A percentile compares a stretch with the other conserved stretches of the same genome.
Conservation (phyloP, 1,139 yeast species). For the Debaryomyces sp. region DNA sequence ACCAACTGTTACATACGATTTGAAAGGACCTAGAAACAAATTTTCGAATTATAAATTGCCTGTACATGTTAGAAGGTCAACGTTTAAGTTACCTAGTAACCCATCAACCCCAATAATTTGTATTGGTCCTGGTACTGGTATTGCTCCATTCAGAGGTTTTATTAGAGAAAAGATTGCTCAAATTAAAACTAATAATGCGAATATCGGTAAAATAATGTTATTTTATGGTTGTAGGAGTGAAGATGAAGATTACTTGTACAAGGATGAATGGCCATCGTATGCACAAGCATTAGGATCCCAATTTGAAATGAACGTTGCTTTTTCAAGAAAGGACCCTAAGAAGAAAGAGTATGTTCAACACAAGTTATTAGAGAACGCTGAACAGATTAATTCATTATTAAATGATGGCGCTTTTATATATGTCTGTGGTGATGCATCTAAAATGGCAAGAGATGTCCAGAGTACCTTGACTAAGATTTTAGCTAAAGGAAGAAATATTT, state of each 20-base stretch:
- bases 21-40: constrained; percentile 78
- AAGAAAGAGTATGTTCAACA: constrained; percentile 90
- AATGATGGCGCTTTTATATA: constrained; percentile 82
- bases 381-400: constrained; percentile 58
- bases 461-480: constrained; percentile 66
- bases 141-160: constrained; percentile 96
- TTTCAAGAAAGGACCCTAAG: constrained; percentile 68
- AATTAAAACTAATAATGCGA: constrained; percentile 48
- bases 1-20: constrained; percentile 63
- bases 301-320: constrained; percentile 79
- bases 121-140: constrained; percentile 99
- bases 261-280: constrained; percentile 83
- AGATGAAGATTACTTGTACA: constrained; percentile 76
- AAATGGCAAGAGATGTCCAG: constrained; percentile 97
- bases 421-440: constrained; percentile 96
- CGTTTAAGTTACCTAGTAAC: constrained; percentile 91
- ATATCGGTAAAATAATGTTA: constrained; percentile 72
- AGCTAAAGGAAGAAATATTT: constrained; percentile 57
- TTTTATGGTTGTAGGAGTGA: constrained; percentile 87
- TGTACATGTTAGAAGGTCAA: constrained; percentile 91
- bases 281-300: constrained; percentile 62
- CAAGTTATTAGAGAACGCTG: constrained; percentile 61
- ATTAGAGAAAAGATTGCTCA: constrained; percentile 72
- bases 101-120: constrained; percentile 82
- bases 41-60: constrained; percentile 68